Percentiles rank a stretch among this genome's conserved stretches.
Conservation (phyloP, 1,284 basidiomycete species). For the Cutaneotrichosporon curvatum region DNA sequence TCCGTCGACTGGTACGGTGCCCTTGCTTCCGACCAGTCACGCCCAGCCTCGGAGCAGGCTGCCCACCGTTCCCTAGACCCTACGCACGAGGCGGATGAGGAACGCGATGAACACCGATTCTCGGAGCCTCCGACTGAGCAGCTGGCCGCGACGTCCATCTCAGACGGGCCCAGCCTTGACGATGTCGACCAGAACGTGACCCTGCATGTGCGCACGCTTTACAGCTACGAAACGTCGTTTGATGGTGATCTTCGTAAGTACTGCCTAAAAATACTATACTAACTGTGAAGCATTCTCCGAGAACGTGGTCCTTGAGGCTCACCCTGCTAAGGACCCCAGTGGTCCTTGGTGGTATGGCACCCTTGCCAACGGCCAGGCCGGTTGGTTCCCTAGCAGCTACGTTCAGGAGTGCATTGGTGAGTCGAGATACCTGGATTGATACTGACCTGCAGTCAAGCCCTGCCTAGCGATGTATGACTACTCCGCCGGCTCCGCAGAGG, state of each 20-base stretch:
- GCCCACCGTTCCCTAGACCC: conserved; percentile 13
- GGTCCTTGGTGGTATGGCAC: conserved; percentile 83
- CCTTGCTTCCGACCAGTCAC: conserved; percentile 65
- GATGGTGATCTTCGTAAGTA: conserved; percentile 73
- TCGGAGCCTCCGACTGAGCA: not conserved
- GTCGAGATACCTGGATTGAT: conserved; percentile 27
- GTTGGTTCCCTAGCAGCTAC: conserved; percentile 88
- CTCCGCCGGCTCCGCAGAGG: conserved; percentile 60
- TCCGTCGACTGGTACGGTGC: conserved; percentile 87
- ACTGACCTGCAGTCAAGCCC: conserved; percentile 5
- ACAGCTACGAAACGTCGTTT: conserved; percentile 74
- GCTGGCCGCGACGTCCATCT: conserved; percentile 2
- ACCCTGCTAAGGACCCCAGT: conserved; percentile 70
- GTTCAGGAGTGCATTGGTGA: conserved; percentile 65
- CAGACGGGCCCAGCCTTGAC: conserved; percentile 16
- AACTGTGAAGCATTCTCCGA: conserved; percentile 62
- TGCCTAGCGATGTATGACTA: conserved; percentile 68
- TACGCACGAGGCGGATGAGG: conserved; percentile 46
- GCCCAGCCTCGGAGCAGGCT: conserved; percentile 26
- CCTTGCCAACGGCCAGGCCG: conserved; percentile 60
- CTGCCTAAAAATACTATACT: not conserved
- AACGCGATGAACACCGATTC: conserved; percentile 23
- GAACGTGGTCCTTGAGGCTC: conserved; percentile 69
- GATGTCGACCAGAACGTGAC: conserved; percentile 14
- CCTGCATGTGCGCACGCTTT: conserved; percentile 68